Base-by-base conservation (phyloP, 2,329 filamentous ascomycete species). In the Hymenoscyphus infarciens region DNA sequence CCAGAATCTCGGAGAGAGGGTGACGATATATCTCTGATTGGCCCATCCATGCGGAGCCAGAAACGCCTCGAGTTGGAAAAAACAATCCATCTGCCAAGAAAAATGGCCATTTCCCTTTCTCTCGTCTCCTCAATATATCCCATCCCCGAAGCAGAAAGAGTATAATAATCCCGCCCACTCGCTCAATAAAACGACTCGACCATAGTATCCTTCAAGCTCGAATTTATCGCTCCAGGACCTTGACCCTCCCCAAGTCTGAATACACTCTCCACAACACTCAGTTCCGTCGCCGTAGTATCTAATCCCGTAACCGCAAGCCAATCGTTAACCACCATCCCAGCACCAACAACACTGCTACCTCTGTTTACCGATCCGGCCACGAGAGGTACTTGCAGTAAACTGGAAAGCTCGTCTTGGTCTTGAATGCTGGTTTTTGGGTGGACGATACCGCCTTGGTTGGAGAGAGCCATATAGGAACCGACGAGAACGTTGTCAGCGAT, bases 371-470 rank as follows among this genome's bases (percentile, higher is more conserved):
- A 91, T 52, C 95, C 95, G 3, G 95, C 95, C 0, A 99, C 95
- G 5, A 99, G 87, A 15, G 95, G 95, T 42, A 99, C 94, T 79
- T 98, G 94, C 66, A 99, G 83, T 78, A 99, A 80, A 74, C 89
- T 93, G 67, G 89, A 93, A 68, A 99, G 85, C 81, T 99, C 95
- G 76, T 99, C 95, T 83, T 99, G 95, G 77, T 99, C 95, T 79
- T 97, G 92, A 74, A 98, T 95, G 69, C 86, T 90, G 49, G 95
- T 98, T 83, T 97, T 97, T 71, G 95, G 94, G 77, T 99, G 95
- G 57, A 99, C 95, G 71, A 99, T 89, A 13, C 95, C 95, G 69
- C 95, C 95, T 78, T 94, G 91, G 82, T 99, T 99, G 72, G 90
- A 94, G 66, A 99, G 83, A 61, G 90, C 86, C 93, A 98, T 98